Percentiles rank a stretch among this genome's conserved stretches.
phyloP scores from a whole-genome alignment of 1,139 yeast genomes.

The Saccharomyces hybrid region DNA sequence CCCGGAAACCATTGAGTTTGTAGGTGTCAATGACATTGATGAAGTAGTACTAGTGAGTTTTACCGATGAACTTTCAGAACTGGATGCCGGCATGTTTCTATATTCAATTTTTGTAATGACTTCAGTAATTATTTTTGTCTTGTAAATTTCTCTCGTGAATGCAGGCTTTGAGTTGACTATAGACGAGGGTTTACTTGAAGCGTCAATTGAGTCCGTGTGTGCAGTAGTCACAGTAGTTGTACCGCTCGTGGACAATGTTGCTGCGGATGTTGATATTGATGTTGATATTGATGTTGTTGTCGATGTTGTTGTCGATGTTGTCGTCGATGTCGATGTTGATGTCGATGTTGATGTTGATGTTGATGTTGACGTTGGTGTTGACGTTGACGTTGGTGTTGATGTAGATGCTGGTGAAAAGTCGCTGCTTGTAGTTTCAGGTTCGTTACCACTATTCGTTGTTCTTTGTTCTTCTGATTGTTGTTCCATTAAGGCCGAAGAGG shows the following conservation, averaged over 20 bases:
- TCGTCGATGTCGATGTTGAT: too few species aligned
- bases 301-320: not conserved
- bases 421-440: not conserved
- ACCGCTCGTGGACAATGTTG: not conserved
- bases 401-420: not conserved
- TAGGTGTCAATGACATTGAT: not conserved
- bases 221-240: not conserved
- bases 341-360: too few species aligned
- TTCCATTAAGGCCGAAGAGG: not conserved
- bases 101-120: not conserved
- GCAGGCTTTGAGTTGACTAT: not conserved
- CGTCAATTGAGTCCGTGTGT: not conserved
- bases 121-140: not conserved
- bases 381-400: too few species aligned
- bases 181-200: not conserved
- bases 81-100: not conserved
- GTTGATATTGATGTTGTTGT: not conserved
- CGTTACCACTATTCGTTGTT: not conserved
- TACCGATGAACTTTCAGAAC: not conserved
- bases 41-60: not conserved
- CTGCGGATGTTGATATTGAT: too few species aligned
- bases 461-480: not conserved
- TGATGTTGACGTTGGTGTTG: too few species aligned
- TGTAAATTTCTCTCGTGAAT: not conserved
- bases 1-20: not conserved